Evolutionary conservation across 805 yeast species (phyloP), one percentile per base, ranked within the genome.

Genomic region (Priceomyces haplophilus): DNA sequence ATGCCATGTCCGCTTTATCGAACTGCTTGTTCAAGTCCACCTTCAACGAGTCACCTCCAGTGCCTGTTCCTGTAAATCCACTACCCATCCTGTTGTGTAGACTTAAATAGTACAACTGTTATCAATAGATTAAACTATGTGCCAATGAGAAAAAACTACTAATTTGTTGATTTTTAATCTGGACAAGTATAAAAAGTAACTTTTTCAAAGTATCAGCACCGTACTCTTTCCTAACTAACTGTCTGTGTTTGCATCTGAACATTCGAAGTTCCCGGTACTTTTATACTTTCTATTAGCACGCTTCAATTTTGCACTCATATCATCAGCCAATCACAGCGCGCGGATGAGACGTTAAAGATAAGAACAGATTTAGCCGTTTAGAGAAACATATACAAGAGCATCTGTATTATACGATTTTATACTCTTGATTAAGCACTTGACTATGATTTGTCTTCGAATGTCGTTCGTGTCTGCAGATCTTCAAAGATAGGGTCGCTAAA

Each of bases 41-140:
- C 15, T 79, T 77, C 61, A 87, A 70, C 27, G 88, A 79, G 67
- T 88, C 80, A 55, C 96, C 96, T 50, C 96, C 96, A 44, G 88
- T 80, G 35, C 85, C 84, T 13, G 67, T 70, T 34, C 74, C 81
- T 19, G 85, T 79, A 45, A 76, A 67, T 15, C 75, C 76, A 11
- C 17, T 20, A 15, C 20, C 7, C 35, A 32, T 32, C 5, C 8
- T 32, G 17, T 30, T 30, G 7, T 7, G 15, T 21, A 21, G 24
- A 21, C 8, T 21, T 21, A 6, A 21, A 21, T 7, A 21, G 8
- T 21, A 7, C 24, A 21, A 21, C 24, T 7, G 24, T 21, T 21
- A 21, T 21, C 24, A 21, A 21, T 21, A 7, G 24, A 21, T 8
- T 21, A 21, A 21, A 21, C 24, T 21, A 21, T 21, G 8, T 21